phyloP scores from a whole-genome alignment of 2,329 filamentous ascomycete genomes.

The Coniochaeta sp. region DNA sequence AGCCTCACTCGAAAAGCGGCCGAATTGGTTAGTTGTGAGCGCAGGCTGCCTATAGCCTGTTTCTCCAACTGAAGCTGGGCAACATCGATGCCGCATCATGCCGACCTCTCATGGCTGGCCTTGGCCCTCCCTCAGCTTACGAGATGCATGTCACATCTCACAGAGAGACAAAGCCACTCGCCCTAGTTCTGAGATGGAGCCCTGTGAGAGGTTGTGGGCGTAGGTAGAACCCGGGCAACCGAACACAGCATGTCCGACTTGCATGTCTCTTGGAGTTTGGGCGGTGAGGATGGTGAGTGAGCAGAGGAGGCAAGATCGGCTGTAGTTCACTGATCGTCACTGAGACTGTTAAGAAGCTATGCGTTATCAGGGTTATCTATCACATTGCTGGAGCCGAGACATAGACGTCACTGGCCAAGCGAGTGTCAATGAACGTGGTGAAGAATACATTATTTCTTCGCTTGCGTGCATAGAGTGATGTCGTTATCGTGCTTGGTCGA shows the following conservation, averaged over 20 bases:
- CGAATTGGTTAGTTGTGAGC: not conserved
- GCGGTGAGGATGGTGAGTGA: slow-evolving; percentile 1
- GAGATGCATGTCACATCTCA: slow-evolving; percentile 1
- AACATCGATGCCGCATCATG: not conserved
- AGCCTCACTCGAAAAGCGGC: not conserved
- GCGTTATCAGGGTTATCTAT: not conserved
- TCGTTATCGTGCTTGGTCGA: not conserved
- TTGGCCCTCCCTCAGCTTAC: slow-evolving; percentile 1
- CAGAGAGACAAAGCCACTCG: not conserved
- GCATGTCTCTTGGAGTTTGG: not conserved
- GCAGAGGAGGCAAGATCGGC: not conserved
- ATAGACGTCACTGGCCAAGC: not conserved
- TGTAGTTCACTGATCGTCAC: not conserved
- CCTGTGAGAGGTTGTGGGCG: not conserved
- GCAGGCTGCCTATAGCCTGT: not conserved
- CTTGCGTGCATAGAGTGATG: not conserved
- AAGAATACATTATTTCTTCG: not conserved
- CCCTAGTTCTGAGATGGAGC: not conserved
- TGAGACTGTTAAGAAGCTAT: not conserved
- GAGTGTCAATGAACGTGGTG: not conserved
- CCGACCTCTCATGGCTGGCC: not conserved
- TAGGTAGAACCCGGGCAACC: not conserved
- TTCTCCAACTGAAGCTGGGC: slow-evolving; percentile 3
- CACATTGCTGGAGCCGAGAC: not conserved
- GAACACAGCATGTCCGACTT: not conserved